A percentile compares a stretch with the other conserved stretches of the same genome.
phyloP scores from a whole-genome alignment of 2,329 filamentous ascomycete species.

The Claviceps paspali region DNA sequence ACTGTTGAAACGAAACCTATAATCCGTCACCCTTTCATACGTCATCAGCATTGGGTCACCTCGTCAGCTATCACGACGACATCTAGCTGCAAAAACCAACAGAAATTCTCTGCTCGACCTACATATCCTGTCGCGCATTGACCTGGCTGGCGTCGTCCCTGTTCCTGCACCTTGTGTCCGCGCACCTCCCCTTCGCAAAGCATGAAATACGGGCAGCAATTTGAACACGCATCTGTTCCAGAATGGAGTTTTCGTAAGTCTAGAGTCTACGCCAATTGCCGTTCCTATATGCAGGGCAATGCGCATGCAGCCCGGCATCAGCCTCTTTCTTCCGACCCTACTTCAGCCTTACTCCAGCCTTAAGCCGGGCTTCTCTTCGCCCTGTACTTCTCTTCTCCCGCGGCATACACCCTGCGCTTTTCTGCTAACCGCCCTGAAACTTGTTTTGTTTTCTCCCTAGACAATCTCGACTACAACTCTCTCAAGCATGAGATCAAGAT shows the following conservation, averaged over 20 bases:
- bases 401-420: no score
- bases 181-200: no score
- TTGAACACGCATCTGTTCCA: slow-evolving; percentile 62
- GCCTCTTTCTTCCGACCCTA: not conserved
- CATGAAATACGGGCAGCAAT: slow-evolving; percentile 34
- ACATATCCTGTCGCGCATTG: not conserved
- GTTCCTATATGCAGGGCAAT: no score
- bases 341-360: not conserved
- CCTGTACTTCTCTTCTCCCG: not conserved
- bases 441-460: slow-evolving; percentile 24
- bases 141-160: not conserved
- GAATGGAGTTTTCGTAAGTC: slow-evolving; percentile 62
- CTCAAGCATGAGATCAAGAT: slow-evolving; percentile 74
- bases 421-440: no score
- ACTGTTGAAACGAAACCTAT: not conserved
- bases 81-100: no score
- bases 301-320: not conserved
- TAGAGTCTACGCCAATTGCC: no score
- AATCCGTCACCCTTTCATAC: not conserved
- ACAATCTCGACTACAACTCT: slow-evolving; percentile 82
- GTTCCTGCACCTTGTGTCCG: not conserved
- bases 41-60: not conserved
- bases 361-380: not conserved
- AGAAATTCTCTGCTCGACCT: no score
- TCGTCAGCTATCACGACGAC: not conserved